These are phyloP conservation scores for Avena sativa DNA, from an alignment of 176 grass and related monocot species.

Conservation along the genomic window DNA sequence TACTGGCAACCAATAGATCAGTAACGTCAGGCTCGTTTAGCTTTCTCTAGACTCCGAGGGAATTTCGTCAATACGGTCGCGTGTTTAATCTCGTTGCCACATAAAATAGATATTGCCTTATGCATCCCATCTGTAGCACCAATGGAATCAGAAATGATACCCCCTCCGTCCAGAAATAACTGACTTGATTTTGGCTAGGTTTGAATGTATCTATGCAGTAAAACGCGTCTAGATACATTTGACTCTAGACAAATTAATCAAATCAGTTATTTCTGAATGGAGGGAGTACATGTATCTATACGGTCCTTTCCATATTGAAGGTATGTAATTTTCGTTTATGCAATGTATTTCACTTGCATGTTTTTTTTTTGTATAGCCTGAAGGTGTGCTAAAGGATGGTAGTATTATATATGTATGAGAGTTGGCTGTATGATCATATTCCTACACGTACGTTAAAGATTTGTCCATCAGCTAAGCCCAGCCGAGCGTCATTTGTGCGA, in stretches of 20 bases:
- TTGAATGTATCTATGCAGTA: too few species aligned
- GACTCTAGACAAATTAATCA: too few species aligned
- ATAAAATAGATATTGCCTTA: slow-evolving; percentile 4
- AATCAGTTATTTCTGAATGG: too few species aligned
- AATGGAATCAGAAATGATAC: not conserved
- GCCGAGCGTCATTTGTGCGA: too few species aligned
- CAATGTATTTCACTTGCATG: not conserved
- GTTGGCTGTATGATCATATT: not conserved
- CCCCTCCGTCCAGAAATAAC: too few species aligned
- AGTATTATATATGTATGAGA: not conserved
- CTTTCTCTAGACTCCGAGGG: not conserved
- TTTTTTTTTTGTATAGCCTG: not conserved
- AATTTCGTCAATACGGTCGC: not conserved
- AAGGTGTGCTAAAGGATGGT: not conserved
- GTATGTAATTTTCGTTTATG: not conserved
- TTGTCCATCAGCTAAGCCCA: too few species aligned
- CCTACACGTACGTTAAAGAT: too few species aligned
- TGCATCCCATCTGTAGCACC: not conserved
- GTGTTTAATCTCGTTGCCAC: not conserved
- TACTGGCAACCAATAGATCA: not conserved
- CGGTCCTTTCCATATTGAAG: not conserved
- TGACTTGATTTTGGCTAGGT: too few species aligned
- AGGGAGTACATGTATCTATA: not conserved
- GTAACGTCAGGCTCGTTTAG: not conserved
- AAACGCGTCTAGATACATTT: too few species aligned